phyloP scores from a whole-genome alignment of 2,329 filamentous ascomycete species.

The Cephalotrichum gorgonifer region DNA sequence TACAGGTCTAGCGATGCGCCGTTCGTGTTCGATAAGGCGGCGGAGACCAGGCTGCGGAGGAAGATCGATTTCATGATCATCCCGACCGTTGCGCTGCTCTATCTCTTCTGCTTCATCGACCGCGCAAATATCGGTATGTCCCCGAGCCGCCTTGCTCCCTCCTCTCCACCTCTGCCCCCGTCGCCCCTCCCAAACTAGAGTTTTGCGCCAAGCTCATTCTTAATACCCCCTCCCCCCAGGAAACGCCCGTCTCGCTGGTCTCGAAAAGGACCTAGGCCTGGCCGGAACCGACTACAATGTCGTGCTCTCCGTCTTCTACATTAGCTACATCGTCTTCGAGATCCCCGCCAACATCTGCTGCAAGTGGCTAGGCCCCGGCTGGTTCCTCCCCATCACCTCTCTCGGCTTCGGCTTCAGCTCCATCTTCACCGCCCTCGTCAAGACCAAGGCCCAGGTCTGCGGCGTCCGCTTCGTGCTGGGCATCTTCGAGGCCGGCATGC shows the following conservation, averaged over 20 bases:
- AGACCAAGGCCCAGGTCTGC: constrained; percentile 36
- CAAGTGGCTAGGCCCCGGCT: constrained; percentile 62
- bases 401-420: constrained; percentile 55
- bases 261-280: constrained; percentile 51
- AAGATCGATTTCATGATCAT: constrained; percentile 59
- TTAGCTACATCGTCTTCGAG: constrained; percentile 64
- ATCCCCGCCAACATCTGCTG: constrained; percentile 59
- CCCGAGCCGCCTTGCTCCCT: background rate
- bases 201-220: background rate
- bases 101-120: constrained; percentile 66
- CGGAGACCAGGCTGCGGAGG: constrained; percentile 44
- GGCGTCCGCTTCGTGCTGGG: constrained; percentile 59
- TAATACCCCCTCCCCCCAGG: constrained; percentile 25
- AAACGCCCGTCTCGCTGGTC: constrained; percentile 57
- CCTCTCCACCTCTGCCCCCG: no score
- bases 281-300: constrained; percentile 58
- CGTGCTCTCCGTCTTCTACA: constrained; percentile 58
- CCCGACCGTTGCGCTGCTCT: constrained; percentile 55
- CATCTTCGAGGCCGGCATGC: constrained; percentile 62
- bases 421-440: constrained; percentile 55
- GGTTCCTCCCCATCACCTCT: constrained; percentile 55
- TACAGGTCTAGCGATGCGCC: background rate
- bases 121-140: constrained; percentile 58
- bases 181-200: no score
- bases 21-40: constrained; percentile 40